These are phyloP conservation scores for Suillus tomentosus DNA, from an alignment of 768 basidiomycete species.

Conservation along the genomic window DNA sequence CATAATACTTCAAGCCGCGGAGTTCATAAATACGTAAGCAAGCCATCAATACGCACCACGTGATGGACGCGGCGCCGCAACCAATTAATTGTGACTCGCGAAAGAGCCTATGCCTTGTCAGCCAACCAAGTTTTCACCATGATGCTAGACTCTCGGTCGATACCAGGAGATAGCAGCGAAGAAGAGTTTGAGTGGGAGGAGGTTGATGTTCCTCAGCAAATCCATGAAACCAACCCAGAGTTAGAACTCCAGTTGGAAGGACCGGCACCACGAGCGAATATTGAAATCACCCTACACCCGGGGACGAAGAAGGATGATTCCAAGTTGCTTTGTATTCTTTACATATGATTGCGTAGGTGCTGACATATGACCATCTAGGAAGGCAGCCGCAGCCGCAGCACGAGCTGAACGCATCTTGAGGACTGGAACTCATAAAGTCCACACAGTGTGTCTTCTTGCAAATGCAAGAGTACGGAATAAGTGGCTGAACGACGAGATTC, in stretches of 20 bases:
- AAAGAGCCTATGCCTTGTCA: not conserved
- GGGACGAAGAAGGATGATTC: constrained; percentile 39
- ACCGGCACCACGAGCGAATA: constrained; percentile 44
- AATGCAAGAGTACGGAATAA: constrained; percentile 76
- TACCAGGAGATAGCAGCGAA: constrained; percentile 42
- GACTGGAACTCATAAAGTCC: constrained; percentile 86
- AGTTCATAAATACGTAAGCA: constrained; percentile 3
- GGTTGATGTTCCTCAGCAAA: constrained; percentile 51
- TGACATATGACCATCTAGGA: constrained; percentile 42
- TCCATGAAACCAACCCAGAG: constrained; percentile 18
- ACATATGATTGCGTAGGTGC: not conserved
- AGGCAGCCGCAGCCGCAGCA: constrained; percentile 42
- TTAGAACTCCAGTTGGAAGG: constrained; percentile 28
- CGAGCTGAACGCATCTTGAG: constrained; percentile 73
- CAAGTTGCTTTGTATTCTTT: constrained; percentile 42
- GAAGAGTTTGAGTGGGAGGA: constrained; percentile 85
- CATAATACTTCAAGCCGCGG: not conserved
- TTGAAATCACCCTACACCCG: constrained; percentile 74
- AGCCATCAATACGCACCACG: constrained; percentile 14
- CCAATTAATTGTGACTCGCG: constrained; percentile 12
- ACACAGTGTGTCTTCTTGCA: constrained; percentile 78
- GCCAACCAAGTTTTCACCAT: constrained; percentile 13
- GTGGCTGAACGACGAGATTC: constrained; percentile 79
- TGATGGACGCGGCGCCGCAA: constrained; percentile 26
- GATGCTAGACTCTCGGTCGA: constrained; percentile 19